A percentile compares a stretch with the other conserved stretches of the same genome.
Conservation (phyloP, 1,284 basidiomycete genomes). For the Rugosomyces carneus region DNA sequence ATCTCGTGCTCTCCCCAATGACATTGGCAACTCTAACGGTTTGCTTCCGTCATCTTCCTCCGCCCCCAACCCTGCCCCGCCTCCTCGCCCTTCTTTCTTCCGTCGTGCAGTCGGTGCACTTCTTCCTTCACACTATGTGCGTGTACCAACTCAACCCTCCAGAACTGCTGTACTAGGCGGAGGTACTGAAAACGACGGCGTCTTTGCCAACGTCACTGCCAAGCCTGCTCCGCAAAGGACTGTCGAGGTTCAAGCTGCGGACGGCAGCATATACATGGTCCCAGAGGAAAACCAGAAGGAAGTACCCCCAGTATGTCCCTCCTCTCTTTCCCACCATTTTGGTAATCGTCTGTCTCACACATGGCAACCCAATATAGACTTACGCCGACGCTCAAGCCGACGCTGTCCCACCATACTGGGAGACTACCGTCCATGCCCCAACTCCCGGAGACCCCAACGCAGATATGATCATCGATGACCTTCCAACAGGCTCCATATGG, state of each 20-base stretch:
- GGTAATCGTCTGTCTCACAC: constrained; percentile 6
- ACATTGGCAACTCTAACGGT: constrained; percentile 80
- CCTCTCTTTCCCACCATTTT: too few species aligned
- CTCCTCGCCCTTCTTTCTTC: constrained; percentile 48
- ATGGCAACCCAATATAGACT: constrained; percentile 41
- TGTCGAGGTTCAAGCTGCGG: constrained; percentile 40
- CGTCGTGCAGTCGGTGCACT: constrained; percentile 59
- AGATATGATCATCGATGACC: constrained; percentile 70
- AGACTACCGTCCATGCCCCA: constrained; percentile 86
- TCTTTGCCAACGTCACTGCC: constrained; percentile 93
- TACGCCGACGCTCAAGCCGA: constrained; percentile 89
- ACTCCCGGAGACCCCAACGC: constrained; percentile 42
- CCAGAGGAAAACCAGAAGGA: constrained; percentile 82
- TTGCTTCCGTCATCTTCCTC: constrained; percentile 53
- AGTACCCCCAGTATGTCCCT: constrained; percentile 74
- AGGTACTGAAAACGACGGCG: constrained; percentile 86
- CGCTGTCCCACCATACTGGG: constrained; percentile 94
- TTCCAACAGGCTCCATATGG: constrained; percentile 65
- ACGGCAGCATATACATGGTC: constrained; percentile 60
- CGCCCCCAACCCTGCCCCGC: constrained; percentile 20
- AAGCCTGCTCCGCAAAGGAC: constrained; percentile 58
- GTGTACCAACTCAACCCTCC: constrained; percentile 40
- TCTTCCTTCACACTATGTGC: constrained; percentile 70
- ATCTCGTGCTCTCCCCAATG: constrained; percentile 55
- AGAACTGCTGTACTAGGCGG: constrained; percentile 48